A percentile compares a stretch with the other conserved stretches of the same genome.
phyloP scores from a whole-genome alignment of 192 early-diverging fungal genomes.

The Rhizophagus clarus region DNA sequence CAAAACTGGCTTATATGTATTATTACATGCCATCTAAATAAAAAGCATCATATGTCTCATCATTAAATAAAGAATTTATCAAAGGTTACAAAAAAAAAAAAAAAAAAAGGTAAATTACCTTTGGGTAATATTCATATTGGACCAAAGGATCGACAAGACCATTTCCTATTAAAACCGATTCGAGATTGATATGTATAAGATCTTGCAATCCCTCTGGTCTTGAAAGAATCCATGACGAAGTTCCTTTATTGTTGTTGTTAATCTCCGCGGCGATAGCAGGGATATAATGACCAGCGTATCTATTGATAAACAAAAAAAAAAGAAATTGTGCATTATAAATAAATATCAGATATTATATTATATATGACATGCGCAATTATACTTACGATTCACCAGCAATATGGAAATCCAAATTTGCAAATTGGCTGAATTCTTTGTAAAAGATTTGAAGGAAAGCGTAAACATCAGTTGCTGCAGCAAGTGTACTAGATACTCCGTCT shows the following conservation, averaged over 20 bases:
- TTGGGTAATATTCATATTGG: constrained; percentile 88
- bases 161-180: constrained; percentile 86
- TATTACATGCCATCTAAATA: constrained; percentile 63
- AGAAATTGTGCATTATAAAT: not conserved
- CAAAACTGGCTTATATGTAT: constrained; percentile 76
- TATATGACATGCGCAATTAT: constrained; percentile 35
- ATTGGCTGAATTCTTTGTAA: constrained; percentile 85
- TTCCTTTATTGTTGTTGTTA: constrained; percentile 71
- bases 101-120: constrained; percentile 2
- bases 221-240: constrained; percentile 36
- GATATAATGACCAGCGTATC: constrained; percentile 90
- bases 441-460: constrained; percentile 94
- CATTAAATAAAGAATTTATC: not conserved
- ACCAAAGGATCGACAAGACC: constrained; percentile 86
- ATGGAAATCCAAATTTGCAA: constrained; percentile 76
- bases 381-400: constrained; percentile 78
- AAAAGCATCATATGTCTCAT: not conserved
- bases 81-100: not conserved
- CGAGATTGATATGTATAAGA: constrained; percentile 63
- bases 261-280: constrained; percentile 88
- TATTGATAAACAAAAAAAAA: no score
- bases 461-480: constrained; percentile 81
- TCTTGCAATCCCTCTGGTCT: constrained; percentile 28
- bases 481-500: constrained; percentile 67
- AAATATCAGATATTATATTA: not conserved